Evolutionary conservation across 345 rosid genomes (phyloP), one percentile per base, ranked within the genome.

Genomic region (Mercurialis annua): DNA sequence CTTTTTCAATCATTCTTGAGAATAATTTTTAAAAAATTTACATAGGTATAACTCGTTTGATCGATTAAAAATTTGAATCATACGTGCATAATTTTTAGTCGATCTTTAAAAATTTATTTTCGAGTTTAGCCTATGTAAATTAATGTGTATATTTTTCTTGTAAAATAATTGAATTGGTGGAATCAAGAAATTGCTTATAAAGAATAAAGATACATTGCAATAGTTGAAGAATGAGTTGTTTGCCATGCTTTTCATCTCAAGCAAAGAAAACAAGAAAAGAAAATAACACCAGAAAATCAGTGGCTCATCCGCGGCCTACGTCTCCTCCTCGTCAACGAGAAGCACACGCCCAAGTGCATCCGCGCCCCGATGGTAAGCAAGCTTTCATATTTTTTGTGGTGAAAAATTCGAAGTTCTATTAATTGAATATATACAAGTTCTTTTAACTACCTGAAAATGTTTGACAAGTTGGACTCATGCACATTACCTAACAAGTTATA

Each of bases 231-330:
- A 93, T 93, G 97, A 80, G 84, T 77, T 90, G 97, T 73, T 87
- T 87, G 80, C 70, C 86, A 14, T 94, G 97, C 71, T 94, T 91
- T 64, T 81, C 86, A 43, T 76, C 83, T 38, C 82, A 82, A 1
- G 94, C 81, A 48, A 84, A 78, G 75, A 88, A 77, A 69, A 55
- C 67, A 5, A 79, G 50, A 64, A 78, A 69, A 53, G 23, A 73
- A 30, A 34, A 65, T 6, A 77, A 70, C 31, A 27, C 64, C 53
- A 84, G 66, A 68, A 77, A 69, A 70, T 57, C 26, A 12, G 10
- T 18, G 23, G 20, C 21, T 1, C 42, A 49, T 20, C 27, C 42
- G 27, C 34, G 55, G 16, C 65, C 64, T 20, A 6, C 72, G 12
- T 38, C 74, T 44, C 66, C 65, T 57, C 79, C 59, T 62, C 26